A percentile compares a stretch with the other conserved stretches of the same genome.
phyloP scores from a whole-genome alignment of 345 rosid species.

The Gossypium herbaceum region DNA sequence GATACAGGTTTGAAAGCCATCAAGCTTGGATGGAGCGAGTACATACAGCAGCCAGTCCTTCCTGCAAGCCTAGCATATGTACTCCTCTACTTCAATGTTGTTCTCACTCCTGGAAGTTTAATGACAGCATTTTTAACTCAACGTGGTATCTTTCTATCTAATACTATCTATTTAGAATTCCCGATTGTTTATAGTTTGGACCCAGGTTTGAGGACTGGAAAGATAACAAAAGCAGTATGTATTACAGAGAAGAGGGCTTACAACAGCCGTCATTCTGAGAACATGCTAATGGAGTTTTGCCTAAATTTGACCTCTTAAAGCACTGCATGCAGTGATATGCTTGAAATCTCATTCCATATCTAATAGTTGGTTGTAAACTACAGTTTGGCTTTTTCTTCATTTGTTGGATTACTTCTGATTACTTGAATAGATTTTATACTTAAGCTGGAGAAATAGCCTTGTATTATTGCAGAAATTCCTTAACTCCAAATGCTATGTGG shows the following conservation, averaged over 20 bases:
- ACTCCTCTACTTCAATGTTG: conserved; percentile 79
- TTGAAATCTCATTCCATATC: background rate
- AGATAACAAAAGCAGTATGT: background rate
- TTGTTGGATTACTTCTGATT: background rate
- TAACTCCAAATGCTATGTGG: conserved; percentile 9
- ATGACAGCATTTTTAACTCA: conserved; percentile 96
- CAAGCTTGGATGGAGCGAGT: conserved; percentile 95
- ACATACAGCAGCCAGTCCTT: conserved; percentile 86
- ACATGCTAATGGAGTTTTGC: background rate
- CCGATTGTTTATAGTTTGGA: background rate
- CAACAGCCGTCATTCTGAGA: background rate
- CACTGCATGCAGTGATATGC: background rate
- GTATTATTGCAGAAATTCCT: background rate
- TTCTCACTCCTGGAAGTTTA: conserved; percentile 87
- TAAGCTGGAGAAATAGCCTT: conserved; percentile 3
- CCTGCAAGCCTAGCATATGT: conserved; percentile 95
- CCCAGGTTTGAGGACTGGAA: background rate
- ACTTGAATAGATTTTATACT: background rate
- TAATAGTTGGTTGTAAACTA: background rate
- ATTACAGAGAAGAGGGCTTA: background rate
- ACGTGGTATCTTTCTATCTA: conserved; percentile 43
- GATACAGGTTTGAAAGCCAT: conserved; percentile 65
- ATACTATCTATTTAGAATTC: background rate
- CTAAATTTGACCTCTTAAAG: background rate
- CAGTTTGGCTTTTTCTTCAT: conserved; percentile 16